Percentiles rank a stretch among this genome's conserved stretches.
Conservation (phyloP, 352 stramenopile genomes). For the Blastocystis sp. region DNA sequence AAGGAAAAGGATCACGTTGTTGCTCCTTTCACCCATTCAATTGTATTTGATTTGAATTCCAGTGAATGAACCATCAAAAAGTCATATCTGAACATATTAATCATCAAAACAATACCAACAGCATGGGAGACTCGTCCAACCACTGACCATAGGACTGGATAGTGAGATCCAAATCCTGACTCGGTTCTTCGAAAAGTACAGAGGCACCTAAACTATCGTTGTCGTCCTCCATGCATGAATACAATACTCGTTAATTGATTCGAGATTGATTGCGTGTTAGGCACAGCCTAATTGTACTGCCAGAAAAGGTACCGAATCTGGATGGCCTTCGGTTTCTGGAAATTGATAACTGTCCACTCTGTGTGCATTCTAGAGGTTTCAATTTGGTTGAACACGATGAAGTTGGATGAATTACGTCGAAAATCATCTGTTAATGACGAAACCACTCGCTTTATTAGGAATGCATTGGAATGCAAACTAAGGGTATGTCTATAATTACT, state of each 20-base stretch:
- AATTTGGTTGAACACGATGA: conserved; percentile 22
- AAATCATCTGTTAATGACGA: conserved; percentile 25
- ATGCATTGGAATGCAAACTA: conserved; percentile 52
- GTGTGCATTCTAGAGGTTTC: neutral
- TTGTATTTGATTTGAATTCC: neutral
- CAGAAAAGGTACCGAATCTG: neutral
- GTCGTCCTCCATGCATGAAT: too few relatives aligned
- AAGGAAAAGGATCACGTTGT: neutral
- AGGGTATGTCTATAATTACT: neutral
- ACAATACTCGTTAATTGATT: too few relatives aligned
- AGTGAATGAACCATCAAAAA: conserved; percentile 12
- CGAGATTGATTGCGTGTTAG: conserved; percentile 6
- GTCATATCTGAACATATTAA: conserved; percentile 36
- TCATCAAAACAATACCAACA: neutral
- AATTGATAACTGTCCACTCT: neutral
- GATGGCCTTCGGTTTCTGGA: neutral
- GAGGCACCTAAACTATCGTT: too few relatives aligned
- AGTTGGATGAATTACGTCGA: conserved; percentile 36
- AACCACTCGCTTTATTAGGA: conserved; percentile 54
- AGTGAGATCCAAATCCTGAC: neutral
- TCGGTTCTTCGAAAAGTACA: too few relatives aligned
- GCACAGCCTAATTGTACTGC: neutral
- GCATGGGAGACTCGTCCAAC: conserved; percentile 27
- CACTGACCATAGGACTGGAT: conserved; percentile 38
- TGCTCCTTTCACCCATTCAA: conserved; percentile 23